Base-by-base conservation (phyloP, 2,329 filamentous ascomycete species). In the Colletotrichum musae region DNA sequence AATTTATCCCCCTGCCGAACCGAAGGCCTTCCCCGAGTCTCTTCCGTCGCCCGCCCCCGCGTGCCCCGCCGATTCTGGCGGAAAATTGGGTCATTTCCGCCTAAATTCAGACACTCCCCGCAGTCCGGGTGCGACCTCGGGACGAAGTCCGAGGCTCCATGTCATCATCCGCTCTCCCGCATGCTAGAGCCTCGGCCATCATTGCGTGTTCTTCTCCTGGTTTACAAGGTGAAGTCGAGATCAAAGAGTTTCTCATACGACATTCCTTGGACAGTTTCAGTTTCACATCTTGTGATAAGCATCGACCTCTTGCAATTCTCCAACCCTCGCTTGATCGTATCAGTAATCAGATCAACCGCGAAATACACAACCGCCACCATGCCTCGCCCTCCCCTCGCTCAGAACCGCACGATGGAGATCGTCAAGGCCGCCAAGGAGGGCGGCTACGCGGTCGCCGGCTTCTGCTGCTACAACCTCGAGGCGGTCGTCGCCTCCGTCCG, bases 401-500 rank as follows among this genome's bases (percentile, higher is more conserved):
- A 70, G 32, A 75, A 75, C 67, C 73, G 73, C 48, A 75, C 75
- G 1, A 73, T 70, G 51, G 71, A 74, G 26, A 88, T 90, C 72
- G 83, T 90, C 71, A 77, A 85, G 71, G 85, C 84, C 47, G 88
- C 88, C n/a, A 81, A 86, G 66, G 77, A 80, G 57, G 84, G 86
- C 68, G 81, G 84, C 58, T 91, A 91, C 73, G 88, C 85, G 60
- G 84, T 91, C 9, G 74, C 82, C 13, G 74, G 85, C 78, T 73
- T 87, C 77, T 78, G 90, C 81, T 83, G 77, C 58, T 3, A 93
- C 84, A 92, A 93, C 76, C 82, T 93, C 70, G 91, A 94, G 80
- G 88, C 88, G 58, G 91, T 94, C 73, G 82, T 93, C 6, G 91
- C 90, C 16, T 88, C 88, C 18, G 87, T 93, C 64, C 85, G 87